Evolutionary conservation across 805 yeast species (phyloP).

Genomic region (Saturnispora halmiae): DNA sequence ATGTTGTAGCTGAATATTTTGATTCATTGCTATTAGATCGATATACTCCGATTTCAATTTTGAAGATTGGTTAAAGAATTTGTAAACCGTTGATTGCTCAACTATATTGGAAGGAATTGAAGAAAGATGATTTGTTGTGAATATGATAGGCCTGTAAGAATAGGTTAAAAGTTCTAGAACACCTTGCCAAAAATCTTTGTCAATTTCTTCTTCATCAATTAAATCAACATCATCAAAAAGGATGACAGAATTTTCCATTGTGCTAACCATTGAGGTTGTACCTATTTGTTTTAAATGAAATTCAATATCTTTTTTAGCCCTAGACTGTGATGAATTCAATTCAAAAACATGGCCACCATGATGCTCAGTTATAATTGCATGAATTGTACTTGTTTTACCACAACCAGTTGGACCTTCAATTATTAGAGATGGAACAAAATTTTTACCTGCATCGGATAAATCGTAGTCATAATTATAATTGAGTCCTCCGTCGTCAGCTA

Average conservation of each 20-base stretch:
- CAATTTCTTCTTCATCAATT: constrained; percentile 55
- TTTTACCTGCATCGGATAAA: constrained; percentile 8
- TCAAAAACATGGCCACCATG: constrained; percentile 70
- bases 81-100: constrained; percentile 23
- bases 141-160: constrained; percentile 29
- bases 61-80: constrained; percentile 13
- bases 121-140: constrained; percentile 24
- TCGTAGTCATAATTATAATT: constrained; percentile 31
- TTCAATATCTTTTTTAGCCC: constrained; percentile 64
- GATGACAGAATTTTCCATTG: constrained; percentile 47
- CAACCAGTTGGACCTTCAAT: constrained; percentile 63
- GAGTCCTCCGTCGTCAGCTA: constrained; percentile 21
- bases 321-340: constrained; percentile 60
- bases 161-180: constrained; percentile 47
- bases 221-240: constrained; percentile 82
- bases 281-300: constrained; percentile 66
- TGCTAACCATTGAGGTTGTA: constrained; percentile 73
- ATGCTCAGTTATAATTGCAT: constrained; percentile 51
- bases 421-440: constrained; percentile 53
- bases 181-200: constrained; percentile 72
- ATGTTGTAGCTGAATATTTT: constrained; percentile 21
- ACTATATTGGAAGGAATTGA: constrained; percentile 25
- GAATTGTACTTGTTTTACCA: constrained; percentile 70
- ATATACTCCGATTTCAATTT: constrained; percentile 18
- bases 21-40: constrained; percentile 21